Evolutionary conservation across 768 basidiomycete genomes (phyloP).

Genomic region (Cubamyces lactineus): DNA sequence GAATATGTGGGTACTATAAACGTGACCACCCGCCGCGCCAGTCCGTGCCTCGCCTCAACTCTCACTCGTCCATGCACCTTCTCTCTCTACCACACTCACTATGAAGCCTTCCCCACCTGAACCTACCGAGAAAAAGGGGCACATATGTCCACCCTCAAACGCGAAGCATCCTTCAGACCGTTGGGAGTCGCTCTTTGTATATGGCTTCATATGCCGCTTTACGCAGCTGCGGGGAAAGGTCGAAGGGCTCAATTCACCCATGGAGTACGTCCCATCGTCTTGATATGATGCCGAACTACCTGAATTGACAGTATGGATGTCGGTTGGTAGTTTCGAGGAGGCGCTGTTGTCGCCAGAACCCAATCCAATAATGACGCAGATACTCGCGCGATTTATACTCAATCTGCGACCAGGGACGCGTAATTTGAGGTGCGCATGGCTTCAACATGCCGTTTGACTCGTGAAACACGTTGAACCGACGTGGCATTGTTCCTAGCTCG

Average conservation of each 20-base stretch:
- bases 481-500: constrained; percentile 52
- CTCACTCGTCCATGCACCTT: constrained; percentile 33
- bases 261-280: constrained; percentile 67
- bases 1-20: constrained; percentile 37
- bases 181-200: constrained; percentile 88
- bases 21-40: constrained; percentile 31
- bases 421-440: constrained; percentile 77
- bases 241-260: constrained; percentile 77
- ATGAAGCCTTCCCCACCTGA: constrained; percentile 40
- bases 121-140: constrained; percentile 50
- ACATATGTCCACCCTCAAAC: constrained; percentile 57
- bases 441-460: constrained; percentile 34
- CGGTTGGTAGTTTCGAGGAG: constrained; percentile 67
- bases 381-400: constrained; percentile 76
- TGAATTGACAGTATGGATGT: constrained; percentile 36
- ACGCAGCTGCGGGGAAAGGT: constrained; percentile 73
- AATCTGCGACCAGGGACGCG: constrained; percentile 87
- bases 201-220: constrained; percentile 84
- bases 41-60: constrained; percentile 29
- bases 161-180: constrained; percentile 78
- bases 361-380: constrained; percentile 70
- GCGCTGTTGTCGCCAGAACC: constrained; percentile 74
- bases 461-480: constrained; percentile 39
- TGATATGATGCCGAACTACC: constrained; percentile 1
- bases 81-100: constrained; percentile 31